phyloP scores from a whole-genome alignment of 2,329 filamentous ascomycete species.

The Sporothrix globosa region DNA sequence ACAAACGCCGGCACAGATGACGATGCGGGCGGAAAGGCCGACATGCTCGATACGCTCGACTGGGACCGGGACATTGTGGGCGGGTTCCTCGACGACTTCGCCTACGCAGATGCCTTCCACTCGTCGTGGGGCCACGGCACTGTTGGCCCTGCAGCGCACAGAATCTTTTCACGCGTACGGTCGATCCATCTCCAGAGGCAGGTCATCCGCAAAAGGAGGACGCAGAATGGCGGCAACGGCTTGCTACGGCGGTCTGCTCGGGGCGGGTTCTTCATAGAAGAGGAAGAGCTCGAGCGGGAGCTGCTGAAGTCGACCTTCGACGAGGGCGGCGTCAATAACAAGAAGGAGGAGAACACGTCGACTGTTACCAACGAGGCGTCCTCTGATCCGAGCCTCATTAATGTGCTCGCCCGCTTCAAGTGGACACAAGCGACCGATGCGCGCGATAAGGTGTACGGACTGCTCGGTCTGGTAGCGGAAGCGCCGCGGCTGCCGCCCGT shows the following conservation, averaged over 20 bases:
- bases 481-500: constrained; percentile 16
- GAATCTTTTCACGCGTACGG: constrained; percentile 19
- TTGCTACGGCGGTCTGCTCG: neutral
- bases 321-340: neutral
- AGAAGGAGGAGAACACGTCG: neutral
- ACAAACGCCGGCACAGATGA: neutral
- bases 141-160: neutral
- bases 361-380: neutral
- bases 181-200: constrained; percentile 24
- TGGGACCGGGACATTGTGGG: constrained; percentile 29
- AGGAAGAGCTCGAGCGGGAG: neutral
- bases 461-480: constrained; percentile 32
- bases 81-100: constrained; percentile 22
- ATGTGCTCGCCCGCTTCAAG: constrained; percentile 32
- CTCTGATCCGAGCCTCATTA: constrained; percentile 25
- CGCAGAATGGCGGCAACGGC: no score
- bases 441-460: constrained; percentile 34
- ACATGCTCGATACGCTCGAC: constrained; percentile 23
- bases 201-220: neutral
- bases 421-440: constrained; percentile 30
- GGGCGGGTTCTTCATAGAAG: neutral
- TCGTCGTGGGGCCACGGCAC: constrained; percentile 25
- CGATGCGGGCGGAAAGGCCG: neutral
- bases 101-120: constrained; percentile 27
- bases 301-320: neutral